Conservation (phyloP, 2,329 filamentous ascomycete genomes). For the Fusarium circinatum region DNA sequence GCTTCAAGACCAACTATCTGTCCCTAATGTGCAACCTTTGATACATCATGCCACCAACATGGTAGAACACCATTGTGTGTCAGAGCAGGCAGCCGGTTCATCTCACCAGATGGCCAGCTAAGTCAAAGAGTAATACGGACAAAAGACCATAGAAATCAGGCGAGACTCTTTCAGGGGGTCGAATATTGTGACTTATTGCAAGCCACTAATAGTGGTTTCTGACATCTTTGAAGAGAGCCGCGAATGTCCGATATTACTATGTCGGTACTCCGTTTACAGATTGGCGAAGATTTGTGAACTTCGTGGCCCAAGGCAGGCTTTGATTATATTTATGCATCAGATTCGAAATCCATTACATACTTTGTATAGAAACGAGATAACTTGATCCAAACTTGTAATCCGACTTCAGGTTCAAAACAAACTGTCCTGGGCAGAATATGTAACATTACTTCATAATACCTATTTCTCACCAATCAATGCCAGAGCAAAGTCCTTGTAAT, state of each 20-base stretch:
- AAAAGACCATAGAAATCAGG: background rate
- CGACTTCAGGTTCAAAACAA: rapidly evolving
- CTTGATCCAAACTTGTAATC: too few species aligned
- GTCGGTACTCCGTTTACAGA: too few species aligned
- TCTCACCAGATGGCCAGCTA: too few species aligned
- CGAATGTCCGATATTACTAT: too few species aligned
- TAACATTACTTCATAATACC: background rate
- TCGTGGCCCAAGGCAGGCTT: rapidly evolving
- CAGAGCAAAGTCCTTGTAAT: constrained; percentile 45
- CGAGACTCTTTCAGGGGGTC: rapidly evolving
- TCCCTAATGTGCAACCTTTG: background rate
- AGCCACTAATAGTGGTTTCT: background rate
- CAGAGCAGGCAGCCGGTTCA: background rate
- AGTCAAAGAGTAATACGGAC: background rate
- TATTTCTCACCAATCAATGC: constrained; percentile 45
- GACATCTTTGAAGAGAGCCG: background rate
- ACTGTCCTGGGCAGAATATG: rapidly evolving
- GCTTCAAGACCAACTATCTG: rapidly evolving
- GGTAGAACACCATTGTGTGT: background rate
- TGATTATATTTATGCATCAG: background rate
- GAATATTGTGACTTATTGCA: background rate
- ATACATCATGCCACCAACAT: background rate
- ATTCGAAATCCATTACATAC: background rate
- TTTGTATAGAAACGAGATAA: background rate
- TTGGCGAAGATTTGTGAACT: background rate